Base-by-base conservation (phyloP, 805 yeast genomes). In the Sugiyamaella lignohabitans region DNA sequence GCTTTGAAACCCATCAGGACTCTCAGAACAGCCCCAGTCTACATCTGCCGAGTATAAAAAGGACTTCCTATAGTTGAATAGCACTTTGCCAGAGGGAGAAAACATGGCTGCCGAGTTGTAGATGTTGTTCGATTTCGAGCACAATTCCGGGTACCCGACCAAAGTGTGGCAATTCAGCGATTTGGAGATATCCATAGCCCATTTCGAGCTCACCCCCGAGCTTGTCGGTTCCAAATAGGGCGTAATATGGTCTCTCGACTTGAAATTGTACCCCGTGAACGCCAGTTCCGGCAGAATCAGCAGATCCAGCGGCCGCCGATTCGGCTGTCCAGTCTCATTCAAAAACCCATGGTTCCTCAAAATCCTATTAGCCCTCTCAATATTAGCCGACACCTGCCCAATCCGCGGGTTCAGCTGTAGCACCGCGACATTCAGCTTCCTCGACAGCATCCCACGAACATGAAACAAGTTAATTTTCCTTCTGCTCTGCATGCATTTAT, bases 201-300 rank as follows among this genome's bases (percentile, higher is more conserved):
- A 74, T 6, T 67, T 61, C 19, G 73, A 69, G 1, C 83, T 67
- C 2, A 71, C 72, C 0, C 84, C 81, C 0, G 65, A 63, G 1
- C 62, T 56, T 0, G 68, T 66, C 0, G 64, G 52, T 51, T 84
- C 89, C 22, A 83, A 60, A 55, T 63, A 81, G 2, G 91, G 89
- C 42, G 56, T 62, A 18, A 82, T 79, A 34, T 72, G 76, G 0
- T 56, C 60, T 37, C 60, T 63, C 21, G 67, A 61, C 23, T 63
- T 59, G 64, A 82, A 89, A 57, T 82, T 83, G 61, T 88, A 88
- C 0, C 96, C 96, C 0, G 95, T 84, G 10, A 89, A 65, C 0
- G 94, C 87, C 42, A 88, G 65, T 58, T 88, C 97, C 0, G 97
- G 95, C 4, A 89, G 71, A 1, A 88, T 75, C 5, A 88, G 62